Percentiles rank a stretch among this genome's conserved stretches.
These are phyloP conservation scores for Falciphora oryzae DNA, from an alignment of 2,329 filamentous ascomycete species.

Conservation along the genomic window DNA sequence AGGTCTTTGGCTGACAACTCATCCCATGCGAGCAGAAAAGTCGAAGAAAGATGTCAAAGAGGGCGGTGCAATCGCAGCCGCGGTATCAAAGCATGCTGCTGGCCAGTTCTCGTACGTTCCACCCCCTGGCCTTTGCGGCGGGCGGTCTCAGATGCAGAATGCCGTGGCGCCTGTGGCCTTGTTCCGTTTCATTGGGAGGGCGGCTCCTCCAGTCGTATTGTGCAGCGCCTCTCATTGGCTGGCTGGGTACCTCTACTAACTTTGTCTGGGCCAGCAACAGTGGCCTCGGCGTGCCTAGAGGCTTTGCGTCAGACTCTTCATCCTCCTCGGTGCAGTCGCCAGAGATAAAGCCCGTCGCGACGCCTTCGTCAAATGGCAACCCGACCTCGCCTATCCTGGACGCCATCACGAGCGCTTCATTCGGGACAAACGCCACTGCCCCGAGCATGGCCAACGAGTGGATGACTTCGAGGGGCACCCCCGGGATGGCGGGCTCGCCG, in stretches of 20 bases:
- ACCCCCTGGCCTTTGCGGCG: not conserved
- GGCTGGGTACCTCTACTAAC: not conserved
- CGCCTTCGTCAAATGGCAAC: constrained; percentile 35
- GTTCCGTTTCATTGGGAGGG: not conserved
- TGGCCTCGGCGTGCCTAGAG: constrained; percentile 19
- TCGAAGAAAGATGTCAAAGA: constrained; percentile 51
- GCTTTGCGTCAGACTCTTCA: constrained; percentile 35
- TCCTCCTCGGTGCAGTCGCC: constrained; percentile 38
- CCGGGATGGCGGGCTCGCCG: constrained; percentile 44
- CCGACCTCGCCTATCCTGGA: constrained; percentile 41
- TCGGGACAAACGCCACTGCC: constrained; percentile 38
- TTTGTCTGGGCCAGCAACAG: constrained; percentile 2
- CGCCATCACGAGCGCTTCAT: constrained; percentile 42
- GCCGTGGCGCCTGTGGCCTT: not conserved
- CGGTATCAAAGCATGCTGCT: constrained; percentile 46
- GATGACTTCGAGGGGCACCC: constrained; percentile 22
- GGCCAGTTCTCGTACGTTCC: constrained; percentile 45
- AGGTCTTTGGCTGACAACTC: not conserved
- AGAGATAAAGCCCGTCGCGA: constrained; percentile 36
- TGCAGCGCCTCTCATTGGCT: not conserved
- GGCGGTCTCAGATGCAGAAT: not conserved
- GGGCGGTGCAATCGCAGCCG: constrained; percentile 44
- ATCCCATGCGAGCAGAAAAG: constrained; percentile 32
- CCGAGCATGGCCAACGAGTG: constrained; percentile 36
- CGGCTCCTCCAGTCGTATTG: not conserved